Percentiles rank a stretch among this genome's conserved stretches.
Evolutionary conservation across 306 rosid species (phyloP).

Genomic region (Cucumis melo): DNA sequence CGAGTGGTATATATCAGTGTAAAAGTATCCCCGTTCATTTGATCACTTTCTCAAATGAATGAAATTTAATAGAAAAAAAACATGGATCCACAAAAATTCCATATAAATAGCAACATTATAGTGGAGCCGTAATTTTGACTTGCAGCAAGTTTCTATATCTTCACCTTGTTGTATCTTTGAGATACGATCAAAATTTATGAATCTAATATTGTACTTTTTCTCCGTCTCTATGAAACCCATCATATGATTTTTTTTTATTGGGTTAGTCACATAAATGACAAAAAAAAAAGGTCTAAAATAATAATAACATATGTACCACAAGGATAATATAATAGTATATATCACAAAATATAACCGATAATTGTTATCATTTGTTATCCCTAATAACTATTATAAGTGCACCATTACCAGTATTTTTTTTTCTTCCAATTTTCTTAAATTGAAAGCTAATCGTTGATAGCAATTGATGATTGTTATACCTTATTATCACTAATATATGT

Average conservation of each 20-base stretch:
- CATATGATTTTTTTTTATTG: neutral
- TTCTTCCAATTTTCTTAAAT: too few relatives aligned
- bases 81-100: neutral
- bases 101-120: neutral
- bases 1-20: neutral
- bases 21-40: neutral
- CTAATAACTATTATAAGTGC: too few relatives aligned
- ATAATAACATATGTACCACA: too few relatives aligned
- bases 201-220: neutral
- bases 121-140: neutral
- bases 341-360: too few relatives aligned
- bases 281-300: too few relatives aligned
- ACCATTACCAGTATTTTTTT: too few relatives aligned
- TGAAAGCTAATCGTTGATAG: too few relatives aligned
- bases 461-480: too few relatives aligned
- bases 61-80: neutral
- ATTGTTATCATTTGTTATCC: too few relatives aligned
- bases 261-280: too few relatives aligned
- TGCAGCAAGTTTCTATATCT: neutral
- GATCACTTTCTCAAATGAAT: neutral
- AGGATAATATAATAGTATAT: too few relatives aligned
- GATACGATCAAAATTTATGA: neutral
- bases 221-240: neutral
- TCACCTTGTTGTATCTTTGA: neutral
- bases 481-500: too few relatives aligned